Evolutionary conservation across 768 basidiomycete species (phyloP), one percentile per base, ranked within the genome.

Genomic region (Agrocybe pediades): DNA sequence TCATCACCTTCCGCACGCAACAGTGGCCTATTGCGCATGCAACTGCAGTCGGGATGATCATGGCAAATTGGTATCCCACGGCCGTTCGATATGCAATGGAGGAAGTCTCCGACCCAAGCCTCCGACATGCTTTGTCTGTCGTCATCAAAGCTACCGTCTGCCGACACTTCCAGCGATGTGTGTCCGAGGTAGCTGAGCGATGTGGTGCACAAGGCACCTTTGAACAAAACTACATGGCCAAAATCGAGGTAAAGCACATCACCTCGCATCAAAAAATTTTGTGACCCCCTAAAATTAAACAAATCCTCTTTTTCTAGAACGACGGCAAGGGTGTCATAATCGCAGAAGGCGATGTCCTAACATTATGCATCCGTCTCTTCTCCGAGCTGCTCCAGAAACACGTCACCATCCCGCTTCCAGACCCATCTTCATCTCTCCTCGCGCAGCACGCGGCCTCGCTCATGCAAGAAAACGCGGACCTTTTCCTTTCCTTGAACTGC

Each of bases 191-290:
- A n/a, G 74, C 82, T 5, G 86, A 88, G 56, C 75, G 86, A 9
- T 85, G 82, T 52, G 86, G 86, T 44, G 86, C 83, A 2, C 85
- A 86, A 65, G 85, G 86, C 2, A 78, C 82, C 0, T 86, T 85
- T 51, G 84, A 82, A 46, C 78, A 81, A 50, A 87, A 87, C 59
- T 80, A 82, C 58, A 78, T 86, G 71, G 76, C 79, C 4, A 71
- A 72, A 41, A 74, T 81, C 25, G 78, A 83, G 71, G 84, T 84
- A 51, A 60, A 60, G n/a, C n/a, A n/a, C n/a, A n/a, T n/a, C n/a
- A n/a, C n/a, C n/a, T n/a, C n/a, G n/a, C n/a, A n/a, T n/a, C n/a
- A n/a, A n/a, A n/a, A n/a, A n/a, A n/a, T n/a, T n/a, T n/a, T n/a
- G n/a, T n/a, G n/a, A n/a, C n/a, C n/a, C n/a, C n/a, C n/a, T n/a